Evolutionary conservation across 768 basidiomycete species (phyloP), one percentile per base, ranked within the genome.

Genomic region (Naematelia encephala): DNA sequence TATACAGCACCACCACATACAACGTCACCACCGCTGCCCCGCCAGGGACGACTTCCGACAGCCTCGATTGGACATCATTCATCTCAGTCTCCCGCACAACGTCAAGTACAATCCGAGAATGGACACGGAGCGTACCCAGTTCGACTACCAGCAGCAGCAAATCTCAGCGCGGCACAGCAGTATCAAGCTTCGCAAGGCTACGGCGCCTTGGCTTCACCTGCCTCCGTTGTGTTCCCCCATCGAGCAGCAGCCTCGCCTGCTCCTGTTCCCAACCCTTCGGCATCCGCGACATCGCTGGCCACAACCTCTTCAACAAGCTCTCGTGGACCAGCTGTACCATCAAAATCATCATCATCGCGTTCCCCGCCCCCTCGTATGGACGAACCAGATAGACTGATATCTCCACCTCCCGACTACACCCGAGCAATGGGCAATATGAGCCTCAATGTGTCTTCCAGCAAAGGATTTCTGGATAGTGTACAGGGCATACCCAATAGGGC

Each of bases 1-100:
- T 67, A 59, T 72, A 65, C 43, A 64, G 67, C n/a, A 67, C 70
- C 5, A 64, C 63, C 65, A 19, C 61, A 72, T 39, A 30, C 52
- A 13, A 49, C 55, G 19, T 69, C 70, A 5, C 63, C 70, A 4
- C 61, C 70, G 4, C 46, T 59, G 23, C 64, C 58, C 14, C 54
- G 53, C 12, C 49, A 50, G 4, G 48, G 43, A 4, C 52, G 59
- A 25, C 49, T 8, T 25, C 53, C 25, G 26, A 52, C 28, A 56
- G 34, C 51, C 21, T 47, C 34, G 27, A 50, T 54, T 4, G 57
- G 44, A 34, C 46, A 48, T n/a, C 50, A 46, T 57, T n/a, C 50
- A 58, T 49, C 49, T 4, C 50, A 49, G 8, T 8, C 34, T 39
- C 16, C 34, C 34, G 34, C 34, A 39, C 34, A 39, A 39, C 52